Evolutionary conservation across 805 yeast genomes (phyloP), one percentile per base, ranked within the genome.

Genomic region (Blastobotrys robertii): DNA sequence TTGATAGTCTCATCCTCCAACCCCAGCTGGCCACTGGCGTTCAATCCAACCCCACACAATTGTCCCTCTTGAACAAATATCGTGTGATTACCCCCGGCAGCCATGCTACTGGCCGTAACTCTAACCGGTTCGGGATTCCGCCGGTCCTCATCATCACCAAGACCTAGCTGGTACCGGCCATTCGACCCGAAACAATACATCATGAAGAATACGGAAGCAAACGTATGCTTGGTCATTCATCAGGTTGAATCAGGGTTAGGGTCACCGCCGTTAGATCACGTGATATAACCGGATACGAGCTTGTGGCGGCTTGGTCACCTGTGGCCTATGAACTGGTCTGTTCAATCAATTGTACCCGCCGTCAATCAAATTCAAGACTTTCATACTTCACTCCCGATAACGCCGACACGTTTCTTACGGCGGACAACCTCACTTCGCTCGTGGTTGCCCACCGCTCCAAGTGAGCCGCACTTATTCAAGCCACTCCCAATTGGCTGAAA

Each of bases 61-160:
- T 61, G 57, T 1, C 90, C 90, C 38, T 69, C 61, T 1, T 60
- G 65, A 6, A 86, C 57, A 2, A 85, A 47, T 12, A 84, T 52
- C 0, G 94, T 80, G 57, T 90, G 97, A 52, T 88, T 88, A 0
- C 97, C 97, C 3, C 96, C 97, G 52, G 87, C 77, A 0, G 69
- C 72, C 9, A 87, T 66, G 50, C 67, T 55, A 1, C 28, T 16
- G 13, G 43, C 42, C 5, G 42, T 15, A 8, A 43, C 46, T 3
- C 46, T 44, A 45, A 35, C n/a, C 38, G 11, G 33, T 29, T 40
- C 22, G 71, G 60, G 8, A 40, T 48, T 15, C 58, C 51, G 25
- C 7, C 63, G 44, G 58, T 81, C 97, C 1, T 70, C 71, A 30
- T 63, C 60, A 48, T 77, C 62, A 4, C 68, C 70, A 32, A 69